Percentiles rank a stretch among this genome's conserved stretches.
These are phyloP conservation scores for Herpetomonas samuelpessoai DNA, from an alignment of 208 protist species.

Conservation along the genomic window DNA sequence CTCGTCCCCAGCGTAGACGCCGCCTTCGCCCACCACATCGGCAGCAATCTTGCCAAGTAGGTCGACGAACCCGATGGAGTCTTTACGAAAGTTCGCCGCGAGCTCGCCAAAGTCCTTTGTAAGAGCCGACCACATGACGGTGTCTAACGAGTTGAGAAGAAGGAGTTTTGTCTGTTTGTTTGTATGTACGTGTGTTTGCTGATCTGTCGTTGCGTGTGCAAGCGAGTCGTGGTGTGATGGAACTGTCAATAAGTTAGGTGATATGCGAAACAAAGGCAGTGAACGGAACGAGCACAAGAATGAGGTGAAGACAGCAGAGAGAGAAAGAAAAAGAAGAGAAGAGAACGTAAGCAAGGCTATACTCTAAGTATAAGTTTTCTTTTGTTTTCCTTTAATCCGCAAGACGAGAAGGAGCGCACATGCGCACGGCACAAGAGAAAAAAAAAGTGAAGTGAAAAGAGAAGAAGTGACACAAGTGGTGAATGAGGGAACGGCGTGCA, in stretches of 20 bases:
- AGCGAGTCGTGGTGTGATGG: no score
- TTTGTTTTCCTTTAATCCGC: no score
- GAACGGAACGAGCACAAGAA: neutral
- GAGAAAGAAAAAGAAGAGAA: slow-evolving; percentile 6
- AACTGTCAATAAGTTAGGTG: no score
- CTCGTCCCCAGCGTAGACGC: slow-evolving; percentile 65
- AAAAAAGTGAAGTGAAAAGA: no score
- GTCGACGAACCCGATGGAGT: slow-evolving; percentile 54
- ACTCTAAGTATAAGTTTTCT: no score
- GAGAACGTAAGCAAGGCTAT: no score
- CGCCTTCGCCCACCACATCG: slow-evolving; percentile 55
- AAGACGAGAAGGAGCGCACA: no score
- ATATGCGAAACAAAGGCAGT: neutral
- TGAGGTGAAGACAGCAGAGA: neutral
- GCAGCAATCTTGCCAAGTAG: slow-evolving; percentile 43
- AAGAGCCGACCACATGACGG: slow-evolving; percentile 60
- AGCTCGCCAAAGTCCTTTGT: slow-evolving; percentile 63
- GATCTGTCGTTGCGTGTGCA: no score
- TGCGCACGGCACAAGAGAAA: no score
- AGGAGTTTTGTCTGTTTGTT: neutral
- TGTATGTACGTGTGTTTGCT: slow-evolving; percentile 7
- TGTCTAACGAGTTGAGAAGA: no score
- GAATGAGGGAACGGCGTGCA: no score
- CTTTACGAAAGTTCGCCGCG: slow-evolving; percentile 45
- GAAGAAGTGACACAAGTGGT: no score